These are phyloP conservation scores for Colletotrichum cereale DNA, from an alignment of 2,329 filamentous ascomycete genomes.

Conservation along the genomic window DNA sequence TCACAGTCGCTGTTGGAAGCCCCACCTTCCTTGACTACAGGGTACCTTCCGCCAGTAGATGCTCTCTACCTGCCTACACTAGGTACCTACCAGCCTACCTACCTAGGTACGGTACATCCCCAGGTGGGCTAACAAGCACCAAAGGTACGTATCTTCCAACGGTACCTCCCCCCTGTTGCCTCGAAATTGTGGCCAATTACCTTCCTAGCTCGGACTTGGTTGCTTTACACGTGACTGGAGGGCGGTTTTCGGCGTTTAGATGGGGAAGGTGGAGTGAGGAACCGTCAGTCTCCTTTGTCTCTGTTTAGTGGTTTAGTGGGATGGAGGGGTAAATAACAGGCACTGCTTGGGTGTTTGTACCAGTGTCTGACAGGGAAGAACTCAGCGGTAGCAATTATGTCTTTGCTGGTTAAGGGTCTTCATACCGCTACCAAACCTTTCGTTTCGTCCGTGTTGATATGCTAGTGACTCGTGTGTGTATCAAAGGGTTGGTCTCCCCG, in stretches of 20 bases:
- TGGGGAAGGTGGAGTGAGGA: neutral
- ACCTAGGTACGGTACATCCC: neutral
- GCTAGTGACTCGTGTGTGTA: neutral
- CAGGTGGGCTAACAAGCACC: neutral
- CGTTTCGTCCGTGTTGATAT: neutral
- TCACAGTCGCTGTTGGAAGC: neutral
- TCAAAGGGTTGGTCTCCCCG: neutral
- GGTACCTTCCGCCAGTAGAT: neutral
- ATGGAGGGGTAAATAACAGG: conserved; percentile 11
- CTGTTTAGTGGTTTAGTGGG: neutral
- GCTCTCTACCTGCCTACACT: neutral
- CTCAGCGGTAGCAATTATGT: neutral
- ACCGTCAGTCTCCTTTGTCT: neutral
- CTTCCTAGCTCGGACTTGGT: neutral
- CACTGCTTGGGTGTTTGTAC: neutral
- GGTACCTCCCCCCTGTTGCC: neutral
- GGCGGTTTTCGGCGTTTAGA: neutral
- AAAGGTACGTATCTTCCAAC: neutral
- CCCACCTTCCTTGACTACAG: conserved; percentile 18
- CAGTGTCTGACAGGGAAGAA: neutral
- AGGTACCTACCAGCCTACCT: too few species aligned
- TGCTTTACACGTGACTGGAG: neutral
- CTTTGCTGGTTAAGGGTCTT: neutral
- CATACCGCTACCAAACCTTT: neutral
- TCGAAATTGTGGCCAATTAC: neutral